Evolutionary conservation across 176 grass and related monocot species (phyloP).

Genomic region (Hordeum marinum): DNA sequence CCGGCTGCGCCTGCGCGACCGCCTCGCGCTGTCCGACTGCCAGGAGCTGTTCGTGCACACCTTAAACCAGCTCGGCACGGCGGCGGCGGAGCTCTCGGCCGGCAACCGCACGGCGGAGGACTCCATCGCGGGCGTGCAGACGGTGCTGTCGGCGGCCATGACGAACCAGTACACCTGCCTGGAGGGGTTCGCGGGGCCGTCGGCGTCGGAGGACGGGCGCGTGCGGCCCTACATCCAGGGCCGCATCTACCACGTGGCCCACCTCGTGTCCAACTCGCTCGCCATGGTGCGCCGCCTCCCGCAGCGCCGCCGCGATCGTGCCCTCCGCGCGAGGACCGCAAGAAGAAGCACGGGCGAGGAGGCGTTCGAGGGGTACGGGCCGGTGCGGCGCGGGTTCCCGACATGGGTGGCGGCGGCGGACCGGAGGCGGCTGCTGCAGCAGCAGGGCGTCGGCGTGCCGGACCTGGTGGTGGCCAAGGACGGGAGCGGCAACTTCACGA

Average conservation of each 20-base stretch:
- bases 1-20: constrained; percentile 43
- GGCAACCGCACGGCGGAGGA: constrained; percentile 18
- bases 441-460: background rate
- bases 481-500: constrained; percentile 85
- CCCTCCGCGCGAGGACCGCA: no score
- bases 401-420: constrained; percentile 49
- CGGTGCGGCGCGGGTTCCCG: constrained; percentile 58
- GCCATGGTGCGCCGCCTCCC: constrained; percentile 76
- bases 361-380: constrained; percentile 45
- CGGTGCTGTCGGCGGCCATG: constrained; percentile 74
- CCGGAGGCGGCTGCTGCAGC: constrained; percentile 54
- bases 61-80: constrained; percentile 43
- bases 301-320: background rate
- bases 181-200: constrained; percentile 54
- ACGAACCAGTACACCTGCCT: constrained; percentile 97
- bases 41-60: constrained; percentile 68
- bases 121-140: constrained; percentile 50
- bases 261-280: constrained; percentile 75
- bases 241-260: constrained; percentile 82
- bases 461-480: constrained; percentile 84
- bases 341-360: background rate
- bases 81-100: constrained; percentile 31
- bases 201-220: constrained; percentile 38
- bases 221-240: constrained; percentile 72
- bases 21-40: constrained; percentile 70